phyloP scores from a whole-genome alignment of 2,329 filamentous ascomycete genomes.

The Zelopaecilomyces penicillatus region DNA sequence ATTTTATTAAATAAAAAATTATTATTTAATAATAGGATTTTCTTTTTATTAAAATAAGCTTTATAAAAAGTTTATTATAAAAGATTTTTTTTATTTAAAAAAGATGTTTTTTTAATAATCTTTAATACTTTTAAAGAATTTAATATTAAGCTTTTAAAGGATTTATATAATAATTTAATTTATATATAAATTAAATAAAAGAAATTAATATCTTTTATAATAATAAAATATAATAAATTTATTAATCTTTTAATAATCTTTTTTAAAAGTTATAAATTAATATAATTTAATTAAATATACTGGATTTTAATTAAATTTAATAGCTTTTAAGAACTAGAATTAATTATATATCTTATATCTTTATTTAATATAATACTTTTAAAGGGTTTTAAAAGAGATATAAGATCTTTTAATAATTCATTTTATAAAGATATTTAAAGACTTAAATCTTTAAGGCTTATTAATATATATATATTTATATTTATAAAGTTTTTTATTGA shows the following conservation, averaged over 20 bases:
- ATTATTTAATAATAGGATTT: too few relatives aligned
- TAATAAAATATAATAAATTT: not conserved
- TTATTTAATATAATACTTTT: not conserved
- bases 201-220: not conserved
- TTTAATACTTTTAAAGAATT: not conserved
- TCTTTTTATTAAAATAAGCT: too few relatives aligned
- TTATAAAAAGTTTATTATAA: conserved; percentile 1
- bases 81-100: not conserved
- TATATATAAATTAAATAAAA: not conserved
- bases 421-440: too few relatives aligned
- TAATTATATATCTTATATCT: too few relatives aligned
- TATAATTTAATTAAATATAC: not conserved
- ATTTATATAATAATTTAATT: conserved; percentile 1
- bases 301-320: too few relatives aligned
- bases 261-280: not conserved
- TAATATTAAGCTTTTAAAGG: not conserved
- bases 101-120: not conserved
- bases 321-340: too few relatives aligned
- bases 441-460: not conserved
- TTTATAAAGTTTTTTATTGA: too few relatives aligned
- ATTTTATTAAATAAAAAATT: too few relatives aligned
- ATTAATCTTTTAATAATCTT: not conserved
- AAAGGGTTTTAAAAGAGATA: not conserved
- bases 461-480: not conserved
- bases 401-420: not conserved